These are phyloP conservation scores for Cladorrhinum sp. DNA, from an alignment of 2,329 filamentous ascomycete genomes.

Conservation along the genomic window DNA sequence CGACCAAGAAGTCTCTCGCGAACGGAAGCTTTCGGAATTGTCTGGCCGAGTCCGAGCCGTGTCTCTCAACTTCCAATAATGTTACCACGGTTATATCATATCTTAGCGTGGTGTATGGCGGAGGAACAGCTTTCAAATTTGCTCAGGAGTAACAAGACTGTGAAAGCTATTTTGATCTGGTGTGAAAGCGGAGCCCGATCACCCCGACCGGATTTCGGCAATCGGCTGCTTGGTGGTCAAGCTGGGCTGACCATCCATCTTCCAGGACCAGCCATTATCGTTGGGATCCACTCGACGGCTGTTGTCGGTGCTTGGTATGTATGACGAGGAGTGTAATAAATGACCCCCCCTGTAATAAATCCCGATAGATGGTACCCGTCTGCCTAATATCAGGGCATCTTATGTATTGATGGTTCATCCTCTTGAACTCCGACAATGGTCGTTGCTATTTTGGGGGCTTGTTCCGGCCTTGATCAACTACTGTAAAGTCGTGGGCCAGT, in stretches of 20 bases:
- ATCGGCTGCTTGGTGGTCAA: conserved; percentile 11
- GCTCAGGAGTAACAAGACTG: neutral
- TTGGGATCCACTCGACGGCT: neutral
- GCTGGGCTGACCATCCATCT: neutral
- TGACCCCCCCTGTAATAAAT: neutral
- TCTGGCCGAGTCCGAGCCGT: neutral
- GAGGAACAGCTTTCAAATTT: neutral
- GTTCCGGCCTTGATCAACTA: neutral
- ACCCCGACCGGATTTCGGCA: conserved; percentile 19
- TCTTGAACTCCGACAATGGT: neutral
- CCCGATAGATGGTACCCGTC: too few relatives aligned
- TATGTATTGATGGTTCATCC: conserved; percentile 6
- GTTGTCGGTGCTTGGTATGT: neutral
- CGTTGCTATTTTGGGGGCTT: neutral
- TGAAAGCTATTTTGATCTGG: conserved; percentile 11
- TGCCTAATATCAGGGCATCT: conserved; percentile 11
- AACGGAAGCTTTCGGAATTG: neutral
- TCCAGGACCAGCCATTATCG: neutral
- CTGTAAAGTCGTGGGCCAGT: neutral
- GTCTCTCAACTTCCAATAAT: neutral
- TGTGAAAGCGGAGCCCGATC: conserved; percentile 11
- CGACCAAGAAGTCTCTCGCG: neutral
- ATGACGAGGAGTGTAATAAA: neutral
- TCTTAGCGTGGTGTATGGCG: too few relatives aligned
- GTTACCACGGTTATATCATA: too few relatives aligned